phyloP scores from a whole-genome alignment of 225 moss, liverwort and hornwort genomes.

The Climacium dendroides region DNA sequence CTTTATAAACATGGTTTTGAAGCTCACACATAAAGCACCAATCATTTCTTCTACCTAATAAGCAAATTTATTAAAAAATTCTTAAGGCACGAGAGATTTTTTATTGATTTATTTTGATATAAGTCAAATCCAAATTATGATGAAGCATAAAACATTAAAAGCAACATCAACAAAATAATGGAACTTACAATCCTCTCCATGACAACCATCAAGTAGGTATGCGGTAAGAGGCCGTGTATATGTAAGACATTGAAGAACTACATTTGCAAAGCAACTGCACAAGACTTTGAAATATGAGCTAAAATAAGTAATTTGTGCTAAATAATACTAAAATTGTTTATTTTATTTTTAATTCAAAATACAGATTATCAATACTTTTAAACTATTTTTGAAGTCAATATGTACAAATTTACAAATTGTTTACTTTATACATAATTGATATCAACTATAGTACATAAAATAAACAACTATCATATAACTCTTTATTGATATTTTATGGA shows the following conservation, averaged over 20 bases:
- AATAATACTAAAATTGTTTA: too few relatives aligned
- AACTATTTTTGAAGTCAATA: background rate
- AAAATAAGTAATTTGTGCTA: background rate
- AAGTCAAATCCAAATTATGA: background rate
- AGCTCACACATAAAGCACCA: conserved; percentile 99
- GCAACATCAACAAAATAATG: background rate
- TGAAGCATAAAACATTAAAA: too few relatives aligned
- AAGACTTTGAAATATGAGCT: background rate
- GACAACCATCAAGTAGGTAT: conserved; percentile 57
- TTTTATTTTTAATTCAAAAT: background rate
- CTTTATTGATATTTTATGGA: too few relatives aligned
- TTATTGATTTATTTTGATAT: background rate
- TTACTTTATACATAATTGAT: background rate
- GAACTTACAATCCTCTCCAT: conserved; percentile 65
- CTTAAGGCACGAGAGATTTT: background rate
- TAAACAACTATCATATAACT: too few relatives aligned
- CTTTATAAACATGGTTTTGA: conserved; percentile 76
- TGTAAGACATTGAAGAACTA: conserved; percentile 87
- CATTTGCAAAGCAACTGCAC: conserved; percentile 92
- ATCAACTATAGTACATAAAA: background rate
- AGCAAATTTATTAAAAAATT: background rate
- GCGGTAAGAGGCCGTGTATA: conserved; percentile 71
- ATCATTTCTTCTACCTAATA: conserved; percentile 59
- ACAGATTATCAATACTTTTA: background rate
- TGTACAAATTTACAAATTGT: fast-evolving